phyloP scores from a whole-genome alignment of 768 basidiomycete genomes.

The Goffeauzyma gilvescens region DNA sequence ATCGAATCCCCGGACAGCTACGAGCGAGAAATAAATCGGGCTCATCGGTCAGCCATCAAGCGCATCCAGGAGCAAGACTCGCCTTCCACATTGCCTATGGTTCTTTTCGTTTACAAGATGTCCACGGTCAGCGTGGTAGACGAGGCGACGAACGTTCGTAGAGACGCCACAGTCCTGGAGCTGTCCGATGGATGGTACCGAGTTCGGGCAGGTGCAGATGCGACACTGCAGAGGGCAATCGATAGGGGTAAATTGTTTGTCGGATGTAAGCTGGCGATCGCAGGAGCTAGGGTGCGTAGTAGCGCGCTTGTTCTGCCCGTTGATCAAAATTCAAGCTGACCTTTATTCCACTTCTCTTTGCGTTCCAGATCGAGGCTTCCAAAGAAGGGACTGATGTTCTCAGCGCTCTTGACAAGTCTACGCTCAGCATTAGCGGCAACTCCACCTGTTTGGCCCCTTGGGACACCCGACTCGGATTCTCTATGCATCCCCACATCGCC shows the following conservation, averaged over 20 bases:
- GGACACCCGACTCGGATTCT: constrained; percentile 74
- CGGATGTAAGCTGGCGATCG: constrained; percentile 66
- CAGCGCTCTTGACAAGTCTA: constrained; percentile 52
- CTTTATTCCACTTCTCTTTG: not conserved
- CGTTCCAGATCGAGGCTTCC: constrained; percentile 44
- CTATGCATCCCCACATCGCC: constrained; percentile 44
- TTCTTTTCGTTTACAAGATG: constrained; percentile 64
- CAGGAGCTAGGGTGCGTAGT: constrained; percentile 53
- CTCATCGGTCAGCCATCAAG: constrained; percentile 61
- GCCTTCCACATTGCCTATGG: constrained; percentile 57
- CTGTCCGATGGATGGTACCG: constrained; percentile 97
- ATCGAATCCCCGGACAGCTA: constrained; percentile 40
- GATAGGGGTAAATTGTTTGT: constrained; percentile 46
- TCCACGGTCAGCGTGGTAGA: too few relatives aligned
- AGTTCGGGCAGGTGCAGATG: constrained; percentile 57
- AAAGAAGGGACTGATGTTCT: constrained; percentile 68
- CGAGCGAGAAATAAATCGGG: constrained; percentile 62
- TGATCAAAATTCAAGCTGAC: not conserved
- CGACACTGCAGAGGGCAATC: constrained; percentile 50
- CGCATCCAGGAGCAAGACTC: constrained; percentile 68
- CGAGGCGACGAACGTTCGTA: too few relatives aligned
- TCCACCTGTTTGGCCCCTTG: constrained; percentile 69
- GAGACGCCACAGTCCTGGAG: constrained; percentile 46
- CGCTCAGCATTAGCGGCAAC: constrained; percentile 58
- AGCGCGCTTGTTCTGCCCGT: not conserved